Base-by-base conservation (phyloP, 345 rosid species). In the Dipteronia dyeriana region DNA sequence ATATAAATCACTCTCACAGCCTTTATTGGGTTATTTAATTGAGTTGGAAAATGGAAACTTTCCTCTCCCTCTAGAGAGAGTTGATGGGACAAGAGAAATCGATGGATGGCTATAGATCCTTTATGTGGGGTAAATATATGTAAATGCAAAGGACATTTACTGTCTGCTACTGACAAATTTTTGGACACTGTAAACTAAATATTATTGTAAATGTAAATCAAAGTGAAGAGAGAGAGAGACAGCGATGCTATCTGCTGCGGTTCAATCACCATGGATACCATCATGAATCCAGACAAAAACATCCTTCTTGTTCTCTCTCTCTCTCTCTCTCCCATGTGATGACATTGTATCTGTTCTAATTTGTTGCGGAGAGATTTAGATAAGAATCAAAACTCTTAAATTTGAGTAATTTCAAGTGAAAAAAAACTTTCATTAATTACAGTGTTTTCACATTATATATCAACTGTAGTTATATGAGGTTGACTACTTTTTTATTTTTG, bases 241-340 rank as follows among this genome's bases (percentile, higher is more conserved):
- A 43, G 74, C 77, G 51, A 74, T 39, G 80, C 9, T 53, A 14
- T 19, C 57, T 53, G 8, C 57, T 53, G n/a, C 20, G 8, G 57
- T 1, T 53, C 57, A 53, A 53, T 53, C 57, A 16, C n/a, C 57
- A 16, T 53, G 57, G n/a, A 53, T 53, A n/a, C 63, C 63, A 59
- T 59, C 63, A 13, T 14, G 79, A 51, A 71, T 78, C 72, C 67
- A 68, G 76, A 82, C 76, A 78, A 71, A 67, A 81, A 68, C 82
- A 75, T 81, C 76, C 80, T 78, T 72, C 76, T 71, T 75, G 71
- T 76, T 64, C 16, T 34, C 71, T 62, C 7, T 34, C 43, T 38
- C 53, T 7, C 67, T 26, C 79, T 65, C 70, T 68, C 76, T 70
- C 76, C 65, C 82, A 84, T 75, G 84, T 78, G 80, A 72, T 75